Conservation (phyloP, 441 rosid species). For the Populus trichocarpa region DNA sequence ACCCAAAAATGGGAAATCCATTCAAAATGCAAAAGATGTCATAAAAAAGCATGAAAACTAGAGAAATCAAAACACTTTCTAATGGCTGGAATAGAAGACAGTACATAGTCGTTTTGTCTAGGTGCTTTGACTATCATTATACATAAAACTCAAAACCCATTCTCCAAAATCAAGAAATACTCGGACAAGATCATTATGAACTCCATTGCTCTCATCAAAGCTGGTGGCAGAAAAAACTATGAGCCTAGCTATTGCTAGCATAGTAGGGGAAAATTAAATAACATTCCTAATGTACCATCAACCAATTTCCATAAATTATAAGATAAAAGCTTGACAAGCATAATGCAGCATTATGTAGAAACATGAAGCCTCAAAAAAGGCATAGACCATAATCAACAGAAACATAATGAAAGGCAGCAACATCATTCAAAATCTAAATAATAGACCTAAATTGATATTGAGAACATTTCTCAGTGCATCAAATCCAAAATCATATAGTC, state of each 20-base stretch:
- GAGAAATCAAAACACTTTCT: not conserved
- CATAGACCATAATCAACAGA: not conserved
- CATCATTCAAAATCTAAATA: not conserved
- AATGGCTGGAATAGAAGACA: not conserved
- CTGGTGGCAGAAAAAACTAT: not conserved
- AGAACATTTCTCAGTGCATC: not conserved
- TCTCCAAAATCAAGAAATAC: not conserved
- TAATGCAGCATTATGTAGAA: not conserved
- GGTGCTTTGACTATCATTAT: not conserved
- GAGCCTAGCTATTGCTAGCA: not conserved
- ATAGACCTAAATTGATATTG: not conserved
- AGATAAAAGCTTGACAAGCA: not conserved
- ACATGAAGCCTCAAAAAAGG: not conserved
- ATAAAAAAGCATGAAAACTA: not conserved
- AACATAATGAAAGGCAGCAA: not conserved
- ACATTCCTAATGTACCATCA: no score
- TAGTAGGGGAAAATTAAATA: not conserved
- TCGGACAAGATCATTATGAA: not conserved
- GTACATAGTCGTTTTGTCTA: not conserved
- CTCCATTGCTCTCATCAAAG: not conserved
- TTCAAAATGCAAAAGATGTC: no score
- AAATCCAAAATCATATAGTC: not conserved
- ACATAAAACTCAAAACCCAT: not conserved
- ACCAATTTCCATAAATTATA: no score
- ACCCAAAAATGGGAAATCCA: not conserved